These are phyloP conservation scores for Candida maris DNA, from an alignment of 805 yeast species.

Conservation along the genomic window DNA sequence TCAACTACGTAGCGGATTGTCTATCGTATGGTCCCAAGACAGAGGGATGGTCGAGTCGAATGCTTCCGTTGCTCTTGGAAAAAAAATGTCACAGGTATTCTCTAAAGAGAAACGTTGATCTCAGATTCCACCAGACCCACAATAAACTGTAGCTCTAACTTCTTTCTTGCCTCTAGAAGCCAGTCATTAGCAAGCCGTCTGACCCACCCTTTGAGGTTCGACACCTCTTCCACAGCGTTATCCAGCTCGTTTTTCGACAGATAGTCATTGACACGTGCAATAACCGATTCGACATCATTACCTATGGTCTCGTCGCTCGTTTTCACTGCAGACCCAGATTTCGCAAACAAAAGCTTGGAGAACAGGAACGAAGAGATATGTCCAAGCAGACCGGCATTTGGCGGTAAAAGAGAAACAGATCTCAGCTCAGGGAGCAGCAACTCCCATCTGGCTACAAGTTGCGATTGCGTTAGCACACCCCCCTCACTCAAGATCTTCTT, in stretches of 20 bases:
- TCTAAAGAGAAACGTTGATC: conserved; percentile 38
- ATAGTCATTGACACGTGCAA: conserved; percentile 78
- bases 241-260: conserved; percentile 74
- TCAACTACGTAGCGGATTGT: too few relatives aligned
- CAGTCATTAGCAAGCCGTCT: conserved; percentile 87
- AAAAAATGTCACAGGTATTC: too few relatives aligned
- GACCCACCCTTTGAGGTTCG: conserved; percentile 88
- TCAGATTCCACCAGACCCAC: conserved; percentile 67
- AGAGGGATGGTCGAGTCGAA: too few relatives aligned
- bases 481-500: conserved; percentile 36
- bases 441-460: conserved; percentile 76
- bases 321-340: conserved; percentile 63
- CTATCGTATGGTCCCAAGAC: too few relatives aligned
- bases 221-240: conserved; percentile 88
- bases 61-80: too few relatives aligned
- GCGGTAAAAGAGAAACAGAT: conserved; percentile 84
- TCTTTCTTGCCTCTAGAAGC: conserved; percentile 84
- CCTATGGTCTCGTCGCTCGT: conserved; percentile 41
- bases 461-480: conserved; percentile 74
- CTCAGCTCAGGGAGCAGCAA: conserved; percentile 81
- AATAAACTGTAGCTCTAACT: conserved; percentile 82
- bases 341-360: conserved; percentile 70
- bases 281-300: conserved; percentile 81
- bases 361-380: conserved; percentile 78
- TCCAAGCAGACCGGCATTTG: conserved; percentile 93